phyloP scores from a whole-genome alignment of 2,329 filamentous ascomycete genomes.

The Graphiopsis chlorocephala region DNA sequence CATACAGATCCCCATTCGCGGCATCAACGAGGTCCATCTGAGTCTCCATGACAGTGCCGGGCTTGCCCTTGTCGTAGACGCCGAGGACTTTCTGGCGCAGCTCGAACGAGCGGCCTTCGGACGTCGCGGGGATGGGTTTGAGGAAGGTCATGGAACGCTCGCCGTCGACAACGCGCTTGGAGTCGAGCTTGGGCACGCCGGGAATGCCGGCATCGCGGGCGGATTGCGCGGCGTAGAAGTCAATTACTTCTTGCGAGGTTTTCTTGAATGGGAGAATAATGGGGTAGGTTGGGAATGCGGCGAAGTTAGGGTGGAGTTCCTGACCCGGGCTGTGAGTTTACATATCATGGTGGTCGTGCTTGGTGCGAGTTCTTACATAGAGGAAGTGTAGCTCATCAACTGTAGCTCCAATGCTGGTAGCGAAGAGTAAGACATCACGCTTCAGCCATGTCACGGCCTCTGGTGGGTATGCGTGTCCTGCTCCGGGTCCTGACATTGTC shows the following conservation, averaged over 20 bases:
- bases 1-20: slow-evolving; percentile 67
- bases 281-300: slow-evolving; percentile 85
- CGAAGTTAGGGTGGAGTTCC: slow-evolving; percentile 85
- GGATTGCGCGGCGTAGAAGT: slow-evolving; percentile 74
- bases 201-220: slow-evolving; percentile 61
- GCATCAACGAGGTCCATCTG: slow-evolving; percentile 74
- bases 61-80: slow-evolving; percentile 86
- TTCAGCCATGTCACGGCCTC: slow-evolving; percentile 79
- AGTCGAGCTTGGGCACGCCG: slow-evolving; percentile 72
- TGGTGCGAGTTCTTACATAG: slow-evolving; percentile 60
- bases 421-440: slow-evolving; percentile 85
- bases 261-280: slow-evolving; percentile 82
- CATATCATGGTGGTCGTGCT: neutral
- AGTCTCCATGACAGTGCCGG: slow-evolving; percentile 76
- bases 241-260: slow-evolving; percentile 70
- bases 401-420: slow-evolving; percentile 80
- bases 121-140: slow-evolving; percentile 71
- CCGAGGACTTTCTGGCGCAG: slow-evolving; percentile 74
- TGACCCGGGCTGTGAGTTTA: slow-evolving; percentile 35
- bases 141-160: slow-evolving; percentile 76
- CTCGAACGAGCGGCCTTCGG: slow-evolving; percentile 71
- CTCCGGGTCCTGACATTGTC: slow-evolving; percentile 46
- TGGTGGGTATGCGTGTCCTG: slow-evolving; percentile 75
- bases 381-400: slow-evolving; percentile 90
- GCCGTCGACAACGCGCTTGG: slow-evolving; percentile 73